Evolutionary conservation across 73 alveolate species (phyloP), one percentile per base, ranked within the genome.

Genomic region (Paramecium biaurelia): DNA sequence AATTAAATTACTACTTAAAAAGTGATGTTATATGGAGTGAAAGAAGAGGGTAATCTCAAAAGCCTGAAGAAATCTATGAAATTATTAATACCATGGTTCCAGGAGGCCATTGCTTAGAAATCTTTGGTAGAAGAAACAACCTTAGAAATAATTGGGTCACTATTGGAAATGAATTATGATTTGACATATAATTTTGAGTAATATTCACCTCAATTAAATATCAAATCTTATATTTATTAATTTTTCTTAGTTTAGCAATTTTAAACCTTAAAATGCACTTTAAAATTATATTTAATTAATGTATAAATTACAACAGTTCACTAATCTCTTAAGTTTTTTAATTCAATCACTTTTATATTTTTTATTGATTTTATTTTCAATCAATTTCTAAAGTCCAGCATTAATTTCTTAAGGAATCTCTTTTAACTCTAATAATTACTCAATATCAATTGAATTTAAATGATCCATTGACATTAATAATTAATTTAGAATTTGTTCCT

Each of bases 51-150:
- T 89, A 93, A 79, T 92, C 96, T 49, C 90, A 96, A 93, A 96
- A 96, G 85, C 99, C 99, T 20, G 96, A 96, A 59, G 98, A 95
- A 76, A 94, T 96, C 18, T 96, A 96, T 89, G 93, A 94, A 45
- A 86, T 95, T 67, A 95, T 96, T 12, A 98, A 96, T 84, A 92
- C 95, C 20, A 92, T 96, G 28, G 95, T 94, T 4, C 98, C 98
- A 11, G 79, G 86, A 38, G 98, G 97, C 34, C 85, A 85, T 89
- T 95, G 94, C 57, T 59, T 95, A 9, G 99, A 96, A 85, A 95
- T 96, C 15, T 96, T 96, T 74, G 99, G 98, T 23, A 92, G 99
- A 70, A 95, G 98, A 79, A 95, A 96, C 90, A 96, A 96, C 86
- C 92, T 96, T 26, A 93, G 97, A 63, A 93, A 94, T 59, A 96